Percentiles rank a stretch among this genome's conserved stretches.
These are phyloP conservation scores for Capronia epimyces DNA, from an alignment of 2,329 filamentous ascomycete species.

Conservation along the genomic window DNA sequence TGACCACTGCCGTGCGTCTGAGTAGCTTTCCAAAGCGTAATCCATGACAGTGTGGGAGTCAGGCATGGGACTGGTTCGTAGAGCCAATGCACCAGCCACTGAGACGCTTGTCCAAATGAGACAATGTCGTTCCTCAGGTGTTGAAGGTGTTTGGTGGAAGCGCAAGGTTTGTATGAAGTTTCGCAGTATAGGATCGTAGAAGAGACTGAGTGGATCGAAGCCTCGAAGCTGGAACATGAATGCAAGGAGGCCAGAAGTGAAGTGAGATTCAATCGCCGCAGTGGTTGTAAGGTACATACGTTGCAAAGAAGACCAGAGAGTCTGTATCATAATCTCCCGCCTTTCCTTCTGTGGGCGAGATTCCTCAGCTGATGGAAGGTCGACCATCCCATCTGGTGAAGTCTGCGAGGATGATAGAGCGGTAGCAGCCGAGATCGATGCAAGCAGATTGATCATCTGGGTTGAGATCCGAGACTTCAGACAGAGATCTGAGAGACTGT, in stretches of 20 bases:
- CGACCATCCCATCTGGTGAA: background rate
- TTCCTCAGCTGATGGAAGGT: background rate
- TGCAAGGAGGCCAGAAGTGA: constrained; percentile 21
- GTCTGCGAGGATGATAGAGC: constrained; percentile 1
- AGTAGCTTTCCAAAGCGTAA: constrained; percentile 17
- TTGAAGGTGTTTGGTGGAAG: constrained; percentile 10
- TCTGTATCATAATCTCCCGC: constrained; percentile 15
- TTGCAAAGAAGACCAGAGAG: constrained; percentile 24
- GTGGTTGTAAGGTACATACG: constrained; percentile 22
- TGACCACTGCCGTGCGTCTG: constrained; percentile 15
- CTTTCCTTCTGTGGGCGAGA: constrained; percentile 7
- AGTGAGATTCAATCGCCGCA: constrained; percentile 14
- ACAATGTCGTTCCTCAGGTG: constrained; percentile 12
- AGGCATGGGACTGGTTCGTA: constrained; percentile 21
- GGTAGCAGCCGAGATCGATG: constrained; percentile 15
- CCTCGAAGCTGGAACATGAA: constrained; percentile 23
- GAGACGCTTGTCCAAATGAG: constrained; percentile 24
- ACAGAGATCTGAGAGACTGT: constrained; percentile 21
- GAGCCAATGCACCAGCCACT: constrained; percentile 19
- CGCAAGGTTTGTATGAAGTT: constrained; percentile 21
- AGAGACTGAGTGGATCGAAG: constrained; percentile 20
- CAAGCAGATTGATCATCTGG: constrained; percentile 23
- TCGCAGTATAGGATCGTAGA: constrained; percentile 27
- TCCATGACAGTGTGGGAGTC: constrained; percentile 21
- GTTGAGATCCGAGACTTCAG: constrained; percentile 20